Percentiles rank a stretch among this genome's conserved stretches.
Evolutionary conservation across 805 yeast species (phyloP).

Genomic region (Saturnispora saitoi): DNA sequence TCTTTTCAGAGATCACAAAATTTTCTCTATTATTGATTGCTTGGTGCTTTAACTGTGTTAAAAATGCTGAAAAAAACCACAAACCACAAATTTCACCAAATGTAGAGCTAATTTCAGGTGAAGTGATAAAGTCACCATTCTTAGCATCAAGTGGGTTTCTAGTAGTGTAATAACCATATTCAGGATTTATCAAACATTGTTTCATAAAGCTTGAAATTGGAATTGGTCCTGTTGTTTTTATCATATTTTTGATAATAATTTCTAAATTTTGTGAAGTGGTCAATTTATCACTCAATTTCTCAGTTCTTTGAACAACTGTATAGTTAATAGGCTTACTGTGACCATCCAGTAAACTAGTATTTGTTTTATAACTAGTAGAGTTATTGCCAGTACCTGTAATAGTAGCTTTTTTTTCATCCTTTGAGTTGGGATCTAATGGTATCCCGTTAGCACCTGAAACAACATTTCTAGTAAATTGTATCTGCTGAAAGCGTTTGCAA

Average conservation of each 20-base stretch:
- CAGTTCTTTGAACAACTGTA: constrained; percentile 1
- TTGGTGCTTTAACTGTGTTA: constrained; percentile 43
- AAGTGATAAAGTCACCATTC: constrained; percentile 70
- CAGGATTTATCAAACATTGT: constrained; percentile 72
- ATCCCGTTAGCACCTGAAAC: constrained; percentile 10
- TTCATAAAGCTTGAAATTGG: constrained; percentile 68
- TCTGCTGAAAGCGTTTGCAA: not conserved
- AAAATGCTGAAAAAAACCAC: constrained; percentile 57
- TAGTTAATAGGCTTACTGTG: constrained; percentile 3
- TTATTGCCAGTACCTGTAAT: constrained; percentile 10
- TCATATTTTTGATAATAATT: constrained; percentile 36
- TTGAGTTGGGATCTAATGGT: not conserved
- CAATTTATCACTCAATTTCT: constrained; percentile 2
- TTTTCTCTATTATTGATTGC: constrained; percentile 15
- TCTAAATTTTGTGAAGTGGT: constrained; percentile 13
- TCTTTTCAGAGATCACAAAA: constrained; percentile 20
- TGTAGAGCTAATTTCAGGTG: constrained; percentile 81
- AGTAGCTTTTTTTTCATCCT: not conserved
- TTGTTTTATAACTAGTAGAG: not conserved
- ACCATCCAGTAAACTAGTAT: not conserved
- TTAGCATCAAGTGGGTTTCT: constrained; percentile 49
- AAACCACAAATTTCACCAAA: constrained; percentile 81
- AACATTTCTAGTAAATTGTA: constrained; percentile 1
- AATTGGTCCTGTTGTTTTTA: constrained; percentile 68
- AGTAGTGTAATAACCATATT: constrained; percentile 71